phyloP scores from a whole-genome alignment of 2,329 filamentous ascomycete genomes.

The Fusarium nanum region DNA sequence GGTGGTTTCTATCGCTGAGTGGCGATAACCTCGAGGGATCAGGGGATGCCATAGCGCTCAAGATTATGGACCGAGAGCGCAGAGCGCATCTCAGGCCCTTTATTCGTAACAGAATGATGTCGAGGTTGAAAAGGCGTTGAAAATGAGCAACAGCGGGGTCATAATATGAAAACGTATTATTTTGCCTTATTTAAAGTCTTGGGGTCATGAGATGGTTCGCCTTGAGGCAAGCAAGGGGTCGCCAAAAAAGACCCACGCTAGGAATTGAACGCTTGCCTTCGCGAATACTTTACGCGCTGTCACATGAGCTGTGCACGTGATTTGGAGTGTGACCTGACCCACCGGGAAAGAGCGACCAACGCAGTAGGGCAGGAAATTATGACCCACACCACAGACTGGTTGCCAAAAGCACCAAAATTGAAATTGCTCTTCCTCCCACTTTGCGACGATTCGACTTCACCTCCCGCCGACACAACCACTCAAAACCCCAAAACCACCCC shows the following conservation, averaged over 20 bases:
- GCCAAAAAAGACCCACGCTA: slow-evolving; percentile 15
- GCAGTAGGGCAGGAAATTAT: slow-evolving; percentile 17
- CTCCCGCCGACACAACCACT: slow-evolving; percentile 48
- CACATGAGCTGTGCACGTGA: slow-evolving; percentile 46
- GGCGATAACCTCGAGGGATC: slow-evolving; percentile 50
- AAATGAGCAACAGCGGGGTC: slow-evolving; percentile 27
- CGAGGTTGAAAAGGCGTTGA: slow-evolving; percentile 13
- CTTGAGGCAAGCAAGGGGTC: slow-evolving; percentile 16
- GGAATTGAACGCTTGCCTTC: slow-evolving; percentile 21
- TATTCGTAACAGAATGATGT: slow-evolving; percentile 48
- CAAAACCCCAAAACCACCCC: slow-evolving; percentile 47
- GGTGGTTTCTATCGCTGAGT: slow-evolving; percentile 49
- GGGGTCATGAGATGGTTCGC: slow-evolving; percentile 27
- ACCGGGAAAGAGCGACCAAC: slow-evolving; percentile 31
- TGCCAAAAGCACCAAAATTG: slow-evolving; percentile 18
- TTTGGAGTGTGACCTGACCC: slow-evolving; percentile 44
- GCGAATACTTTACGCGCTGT: slow-evolving; percentile 45
- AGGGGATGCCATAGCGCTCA: slow-evolving; percentile 50
- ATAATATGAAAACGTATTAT: slow-evolving; percentile 25
- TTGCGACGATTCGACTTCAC: slow-evolving; percentile 46
- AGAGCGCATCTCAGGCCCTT: slow-evolving; percentile 58
- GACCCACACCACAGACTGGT: slow-evolving; percentile 46
- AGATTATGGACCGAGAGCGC: slow-evolving; percentile 54
- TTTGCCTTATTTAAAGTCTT: slow-evolving; percentile 14
- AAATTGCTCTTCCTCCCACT: slow-evolving; percentile 30